phyloP scores from a whole-genome alignment of 225 moss, liverwort and hornwort species.

The Lunularia cruciata region DNA sequence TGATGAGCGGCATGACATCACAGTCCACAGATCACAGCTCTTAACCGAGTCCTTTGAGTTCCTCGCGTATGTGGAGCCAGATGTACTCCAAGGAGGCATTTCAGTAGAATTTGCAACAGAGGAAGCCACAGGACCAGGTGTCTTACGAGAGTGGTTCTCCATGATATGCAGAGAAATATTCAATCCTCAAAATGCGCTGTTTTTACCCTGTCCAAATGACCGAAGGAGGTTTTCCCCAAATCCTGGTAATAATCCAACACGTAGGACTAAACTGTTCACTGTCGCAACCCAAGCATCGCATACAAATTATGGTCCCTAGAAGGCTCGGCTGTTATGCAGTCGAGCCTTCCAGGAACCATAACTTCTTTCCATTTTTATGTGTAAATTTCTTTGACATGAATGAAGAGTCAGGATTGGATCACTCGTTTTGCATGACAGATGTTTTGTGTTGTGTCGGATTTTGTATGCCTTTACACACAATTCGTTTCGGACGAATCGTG shows the following conservation, averaged over 20 bases:
- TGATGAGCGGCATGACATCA: slow-evolving; percentile 88
- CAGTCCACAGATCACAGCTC: slow-evolving; percentile 84
- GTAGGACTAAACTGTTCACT: not conserved
- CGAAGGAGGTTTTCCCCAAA: slow-evolving; percentile 88
- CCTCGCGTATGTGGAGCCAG: slow-evolving; percentile 87
- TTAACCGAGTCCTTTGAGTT: slow-evolving; percentile 87
- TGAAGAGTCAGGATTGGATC: too few species aligned
- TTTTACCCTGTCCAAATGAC: slow-evolving; percentile 90
- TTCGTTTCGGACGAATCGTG: too few species aligned
- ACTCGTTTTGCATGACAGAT: not conserved
- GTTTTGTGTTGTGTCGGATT: too few species aligned
- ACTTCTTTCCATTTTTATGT: too few species aligned
- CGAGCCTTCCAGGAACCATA: too few species aligned
- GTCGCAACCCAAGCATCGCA: too few species aligned
- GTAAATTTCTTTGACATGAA: too few species aligned
- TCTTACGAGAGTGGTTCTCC: slow-evolving; percentile 98
- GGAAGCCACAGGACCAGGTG: slow-evolving; percentile 97
- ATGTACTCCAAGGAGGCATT: slow-evolving; percentile 85
- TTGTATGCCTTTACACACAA: too few species aligned
- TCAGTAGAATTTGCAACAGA: slow-evolving; percentile 93
- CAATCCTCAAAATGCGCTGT: slow-evolving; percentile 94
- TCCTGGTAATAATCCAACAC: slow-evolving; percentile 58
- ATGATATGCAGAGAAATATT: slow-evolving; percentile 98
- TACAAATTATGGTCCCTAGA: too few species aligned
- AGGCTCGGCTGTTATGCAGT: too few species aligned